Base-by-base conservation (phyloP, 495 filamentous ascomycete species). In the Acidiella bohemica region DNA sequence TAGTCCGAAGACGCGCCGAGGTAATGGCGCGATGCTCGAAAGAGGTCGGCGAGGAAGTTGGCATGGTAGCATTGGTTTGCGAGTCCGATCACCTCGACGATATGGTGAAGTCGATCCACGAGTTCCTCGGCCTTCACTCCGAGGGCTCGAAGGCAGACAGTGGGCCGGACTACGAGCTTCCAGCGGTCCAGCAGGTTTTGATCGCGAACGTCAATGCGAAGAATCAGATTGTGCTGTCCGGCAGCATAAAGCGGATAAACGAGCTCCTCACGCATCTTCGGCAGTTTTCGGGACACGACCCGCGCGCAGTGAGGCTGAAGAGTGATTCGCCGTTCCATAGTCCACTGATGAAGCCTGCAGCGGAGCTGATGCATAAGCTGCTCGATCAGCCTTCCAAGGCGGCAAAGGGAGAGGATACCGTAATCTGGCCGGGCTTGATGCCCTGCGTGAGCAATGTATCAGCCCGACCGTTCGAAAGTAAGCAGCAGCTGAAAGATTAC, bases 161-260 rank as follows among this genome's bases (percentile, higher is more conserved):
- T 36, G 65, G 62, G 16, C 6, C 24, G 7, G 42, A 53, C 31
- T 63, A 74, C 38, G 72, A 80, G 27, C 61, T 71, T 34, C 76
- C 81, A 27, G 67, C 82, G 4, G 83, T 88, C 39, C 71, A 90
- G 51, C 81, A 93, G 58, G 85, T 97, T 39, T 67, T 79, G 37
- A 85, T 97, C 44, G 90, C 85, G 21, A 97, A 97, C 53, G 76
- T 94, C 60, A 97, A 97, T 60, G 79, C 75, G 49, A 90, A 84
- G 60, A 93, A 92, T 52, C 90, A 97, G 58, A 92, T 97, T 52
- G 90, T 97, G 39, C 65, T 97, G 24, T 86, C 80, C 48, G 90
- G 90, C 2, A 90, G 76, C 56, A 76, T 96, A 29, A 77, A 81
- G 50, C 67, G 75, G 41, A 94, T 96, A 55, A 80, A 78, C 50